phyloP scores from a whole-genome alignment of 768 basidiomycete genomes.

The Hortiboletus campestris region DNA sequence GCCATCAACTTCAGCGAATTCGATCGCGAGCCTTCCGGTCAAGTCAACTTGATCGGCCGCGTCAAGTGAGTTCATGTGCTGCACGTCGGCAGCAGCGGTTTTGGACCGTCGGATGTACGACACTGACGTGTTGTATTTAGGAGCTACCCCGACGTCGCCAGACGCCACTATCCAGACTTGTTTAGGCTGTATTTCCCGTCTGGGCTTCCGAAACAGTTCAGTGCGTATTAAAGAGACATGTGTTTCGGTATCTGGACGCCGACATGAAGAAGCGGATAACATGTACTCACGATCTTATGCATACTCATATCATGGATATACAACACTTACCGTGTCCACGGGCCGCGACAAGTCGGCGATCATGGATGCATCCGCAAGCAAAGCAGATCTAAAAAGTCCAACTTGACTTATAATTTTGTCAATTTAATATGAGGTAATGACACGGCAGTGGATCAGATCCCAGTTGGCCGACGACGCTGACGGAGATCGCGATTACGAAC shows the following conservation, averaged over 20 bases:
- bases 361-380: not conserved
- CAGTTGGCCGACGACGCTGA: too few species aligned
- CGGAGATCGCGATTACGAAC: too few species aligned
- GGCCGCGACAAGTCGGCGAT: too few species aligned
- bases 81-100: not conserved
- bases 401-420: constrained; percentile 17
- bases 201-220: constrained; percentile 50
- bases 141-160: constrained; percentile 82
- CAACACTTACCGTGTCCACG: not conserved
- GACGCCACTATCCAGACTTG: constrained; percentile 71
- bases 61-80: constrained; percentile 56
- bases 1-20: constrained; percentile 82
- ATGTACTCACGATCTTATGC: not conserved
- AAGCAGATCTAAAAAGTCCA: constrained; percentile 9
- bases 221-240: constrained; percentile 39
- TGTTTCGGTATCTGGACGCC: not conserved
- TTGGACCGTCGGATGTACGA: not conserved
- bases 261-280: not conserved
- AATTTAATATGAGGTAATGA: constrained; percentile 15
- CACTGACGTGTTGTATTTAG: constrained; percentile 33
- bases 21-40: constrained; percentile 62
- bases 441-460: constrained; percentile 32
- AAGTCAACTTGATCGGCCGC: constrained; percentile 72
- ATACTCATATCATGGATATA: not conserved
- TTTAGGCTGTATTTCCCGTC: constrained; percentile 71